phyloP scores from a whole-genome alignment of 352 stramenopile genomes.

The Pythium scleroteichum region DNA sequence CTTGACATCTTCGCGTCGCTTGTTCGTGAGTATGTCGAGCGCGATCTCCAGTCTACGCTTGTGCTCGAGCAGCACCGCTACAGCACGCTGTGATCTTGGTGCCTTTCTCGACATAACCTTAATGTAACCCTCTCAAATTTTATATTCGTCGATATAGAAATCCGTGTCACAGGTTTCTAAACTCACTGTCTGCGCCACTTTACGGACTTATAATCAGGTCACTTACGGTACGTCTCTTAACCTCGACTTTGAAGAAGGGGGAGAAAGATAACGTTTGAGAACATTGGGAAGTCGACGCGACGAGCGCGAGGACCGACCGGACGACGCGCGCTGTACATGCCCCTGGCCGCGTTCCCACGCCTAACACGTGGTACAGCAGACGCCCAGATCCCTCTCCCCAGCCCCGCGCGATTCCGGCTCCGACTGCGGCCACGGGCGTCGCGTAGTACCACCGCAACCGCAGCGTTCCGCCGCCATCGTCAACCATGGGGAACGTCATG shows the following conservation, averaged over 20 bases:
- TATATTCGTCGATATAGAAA: slow-evolving; percentile 1
- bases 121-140: slow-evolving; percentile 7
- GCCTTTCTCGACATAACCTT: slow-evolving; percentile 7
- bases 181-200: too few species aligned
- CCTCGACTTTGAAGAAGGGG: slow-evolving; percentile 30
- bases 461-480: not conserved
- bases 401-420: not conserved
- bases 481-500: slow-evolving; percentile 71
- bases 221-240: not conserved
- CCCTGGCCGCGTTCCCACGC: not conserved
- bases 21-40: slow-evolving; percentile 69
- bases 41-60: slow-evolving; percentile 53
- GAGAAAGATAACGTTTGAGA: slow-evolving; percentile 16
- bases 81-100: slow-evolving; percentile 59
- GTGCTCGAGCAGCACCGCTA: slow-evolving; percentile 77
- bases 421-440: not conserved
- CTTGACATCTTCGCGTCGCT: slow-evolving; percentile 71
- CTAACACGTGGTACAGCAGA: not conserved
- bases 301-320: not conserved
- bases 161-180: slow-evolving; percentile 9
- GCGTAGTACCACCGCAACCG: not conserved
- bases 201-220: slow-evolving; percentile 12
- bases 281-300: slow-evolving; percentile 1
- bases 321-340: slow-evolving; percentile 8
- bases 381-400: not conserved